Evolutionary conservation across 805 yeast species (phyloP).

Genomic region (Wickerhamiella vanderwaltii): DNA sequence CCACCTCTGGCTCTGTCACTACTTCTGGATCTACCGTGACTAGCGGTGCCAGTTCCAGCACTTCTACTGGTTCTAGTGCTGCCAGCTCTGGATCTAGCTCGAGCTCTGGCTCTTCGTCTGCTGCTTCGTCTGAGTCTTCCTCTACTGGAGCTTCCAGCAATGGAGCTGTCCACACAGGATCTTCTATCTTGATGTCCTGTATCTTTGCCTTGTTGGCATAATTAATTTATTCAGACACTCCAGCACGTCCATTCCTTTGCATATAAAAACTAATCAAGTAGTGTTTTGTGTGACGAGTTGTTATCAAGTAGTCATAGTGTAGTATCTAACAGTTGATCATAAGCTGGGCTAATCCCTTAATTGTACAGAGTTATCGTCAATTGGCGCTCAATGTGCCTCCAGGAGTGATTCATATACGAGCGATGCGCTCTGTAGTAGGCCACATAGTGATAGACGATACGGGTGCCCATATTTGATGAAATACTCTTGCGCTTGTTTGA

Average conservation of each 20-base stretch:
- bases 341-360: too few relatives aligned
- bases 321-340: too few relatives aligned
- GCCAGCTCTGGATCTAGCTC: slow-evolving; percentile 3
- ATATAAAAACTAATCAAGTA: too few relatives aligned
- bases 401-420: too few relatives aligned
- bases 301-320: too few relatives aligned
- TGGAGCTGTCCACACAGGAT: slow-evolving; percentile 1
- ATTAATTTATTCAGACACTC: slow-evolving; percentile 3
- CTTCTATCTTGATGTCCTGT: not conserved
- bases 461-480: too few relatives aligned
- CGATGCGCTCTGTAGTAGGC: too few relatives aligned
- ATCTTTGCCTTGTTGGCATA: slow-evolving; percentile 6
- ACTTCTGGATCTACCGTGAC: not conserved
- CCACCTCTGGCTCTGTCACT: slow-evolving; percentile 1
- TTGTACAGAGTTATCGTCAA: too few relatives aligned
- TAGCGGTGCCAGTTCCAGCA: not conserved
- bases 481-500: too few relatives aligned
- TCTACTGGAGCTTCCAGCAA: not conserved
- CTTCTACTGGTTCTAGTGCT: not conserved
- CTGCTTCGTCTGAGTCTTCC: not conserved
- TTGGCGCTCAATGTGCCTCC: too few relatives aligned
- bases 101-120: not conserved
- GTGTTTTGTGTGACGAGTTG: too few relatives aligned
- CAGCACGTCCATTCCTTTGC: not conserved
- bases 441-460: too few relatives aligned